Conservation (phyloP, 495 filamentous ascomycete genomes). For the Neurospora cerealis region DNA sequence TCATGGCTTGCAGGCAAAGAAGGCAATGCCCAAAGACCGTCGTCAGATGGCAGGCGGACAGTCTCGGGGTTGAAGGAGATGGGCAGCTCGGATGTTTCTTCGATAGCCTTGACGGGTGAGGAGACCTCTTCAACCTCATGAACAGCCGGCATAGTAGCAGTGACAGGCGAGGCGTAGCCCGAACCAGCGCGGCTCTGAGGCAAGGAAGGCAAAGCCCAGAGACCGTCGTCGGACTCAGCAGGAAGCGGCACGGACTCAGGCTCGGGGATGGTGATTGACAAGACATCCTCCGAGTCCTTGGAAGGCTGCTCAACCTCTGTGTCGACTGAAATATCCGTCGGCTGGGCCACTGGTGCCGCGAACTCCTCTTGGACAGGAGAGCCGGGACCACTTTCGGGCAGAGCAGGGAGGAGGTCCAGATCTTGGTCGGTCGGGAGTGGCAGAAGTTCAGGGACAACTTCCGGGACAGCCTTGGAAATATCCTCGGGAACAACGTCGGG, state of each 20-base stretch:
- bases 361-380: not conserved
- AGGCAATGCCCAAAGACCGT: not conserved
- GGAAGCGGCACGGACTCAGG: not conserved
- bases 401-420: conserved; percentile 20
- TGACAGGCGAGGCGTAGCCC: not conserved
- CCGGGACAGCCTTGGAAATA: not conserved
- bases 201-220: not conserved
- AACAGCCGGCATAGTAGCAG: not conserved
- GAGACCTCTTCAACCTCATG: not conserved
- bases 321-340: not conserved
- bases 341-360: not conserved
- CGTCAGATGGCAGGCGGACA: not conserved
- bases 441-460: not conserved
- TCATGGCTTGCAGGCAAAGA: not conserved
- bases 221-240: not conserved
- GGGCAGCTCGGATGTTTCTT: not conserved
- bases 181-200: not conserved
- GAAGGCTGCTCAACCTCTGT: not conserved
- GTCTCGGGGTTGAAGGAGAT: not conserved
- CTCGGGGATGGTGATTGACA: not conserved
- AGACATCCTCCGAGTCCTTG: not conserved
- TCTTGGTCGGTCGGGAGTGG: conserved; percentile 2
- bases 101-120: not conserved
- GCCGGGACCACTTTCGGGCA: not conserved
- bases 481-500: not conserved